phyloP scores from a whole-genome alignment of 83 land plant species.

The Larix sibirica region DNA sequence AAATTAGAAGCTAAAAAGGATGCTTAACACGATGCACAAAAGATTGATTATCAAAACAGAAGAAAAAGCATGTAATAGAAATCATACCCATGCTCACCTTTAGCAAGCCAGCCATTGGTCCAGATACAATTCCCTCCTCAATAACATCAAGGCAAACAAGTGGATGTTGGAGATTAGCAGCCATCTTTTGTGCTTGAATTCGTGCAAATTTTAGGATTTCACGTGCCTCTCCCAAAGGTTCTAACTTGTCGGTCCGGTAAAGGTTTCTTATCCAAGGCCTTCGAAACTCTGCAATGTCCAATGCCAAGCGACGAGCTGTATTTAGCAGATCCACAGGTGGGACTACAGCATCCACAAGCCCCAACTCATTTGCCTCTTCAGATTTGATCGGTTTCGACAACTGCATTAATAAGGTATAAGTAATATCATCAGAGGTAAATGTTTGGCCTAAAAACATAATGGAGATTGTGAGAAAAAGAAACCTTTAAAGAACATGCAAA shows the following conservation, averaged over 20 bases:
- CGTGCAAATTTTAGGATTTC: constrained; percentile 87
- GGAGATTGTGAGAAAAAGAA: neutral
- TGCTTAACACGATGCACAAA: neutral
- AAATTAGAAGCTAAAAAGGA: neutral
- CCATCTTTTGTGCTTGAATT: constrained; percentile 67
- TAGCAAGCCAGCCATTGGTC: constrained; percentile 81
- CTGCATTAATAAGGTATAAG: constrained; percentile 22
- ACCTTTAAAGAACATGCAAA: neutral
- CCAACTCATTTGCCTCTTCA: constrained; percentile 71
- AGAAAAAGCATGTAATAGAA: constrained; percentile 5
- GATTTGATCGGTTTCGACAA: constrained; percentile 82
- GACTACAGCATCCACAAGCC: constrained; percentile 91
- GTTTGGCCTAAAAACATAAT: neutral
- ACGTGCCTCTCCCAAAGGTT: constrained; percentile 87
- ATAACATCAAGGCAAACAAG: constrained; percentile 87
- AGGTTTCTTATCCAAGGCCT: constrained; percentile 74
- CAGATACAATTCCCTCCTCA: constrained; percentile 91
- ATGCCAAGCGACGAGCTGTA: constrained; percentile 80
- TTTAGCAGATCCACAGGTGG: constrained; percentile 54
- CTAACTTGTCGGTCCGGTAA: constrained; percentile 83
- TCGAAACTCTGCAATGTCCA: constrained; percentile 72
- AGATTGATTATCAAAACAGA: neutral
- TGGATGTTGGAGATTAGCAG: constrained; percentile 87
- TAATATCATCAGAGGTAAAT: neutral
- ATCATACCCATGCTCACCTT: constrained; percentile 55